Conservation (phyloP, 1,284 basidiomycete species). For the Grifola frondosa region DNA sequence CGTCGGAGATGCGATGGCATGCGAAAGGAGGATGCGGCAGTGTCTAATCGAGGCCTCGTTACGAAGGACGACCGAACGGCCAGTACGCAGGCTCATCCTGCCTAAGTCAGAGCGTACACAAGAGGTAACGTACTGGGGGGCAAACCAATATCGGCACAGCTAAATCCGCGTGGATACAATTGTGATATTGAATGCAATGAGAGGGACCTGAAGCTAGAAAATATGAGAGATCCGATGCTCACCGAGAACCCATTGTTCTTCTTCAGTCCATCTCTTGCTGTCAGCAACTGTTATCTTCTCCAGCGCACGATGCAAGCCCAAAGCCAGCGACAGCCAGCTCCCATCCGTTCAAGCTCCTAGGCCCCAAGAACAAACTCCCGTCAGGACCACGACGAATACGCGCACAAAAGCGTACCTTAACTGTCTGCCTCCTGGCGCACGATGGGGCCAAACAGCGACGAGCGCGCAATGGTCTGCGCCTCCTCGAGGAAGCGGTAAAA, state of each 20-base stretch:
- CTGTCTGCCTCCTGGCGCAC: slow-evolving; percentile 94
- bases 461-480: slow-evolving; percentile 90
- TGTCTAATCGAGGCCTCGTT: slow-evolving; percentile 86
- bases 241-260: slow-evolving; percentile 87
- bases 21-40: slow-evolving; percentile 76
- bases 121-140: too few relatives aligned
- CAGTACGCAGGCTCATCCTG: slow-evolving; percentile 88
- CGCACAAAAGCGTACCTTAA: too few relatives aligned
- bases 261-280: slow-evolving; percentile 64
- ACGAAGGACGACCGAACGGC: slow-evolving; percentile 83
- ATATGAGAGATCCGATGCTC: slow-evolving; percentile 5
- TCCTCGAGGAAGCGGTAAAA: slow-evolving; percentile 92
- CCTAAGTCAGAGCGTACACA: too few relatives aligned
- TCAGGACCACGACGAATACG: too few relatives aligned
- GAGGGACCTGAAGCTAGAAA: too few relatives aligned
- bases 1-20: slow-evolving; percentile 85
- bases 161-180: slow-evolving; percentile 91
- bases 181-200: too few relatives aligned
- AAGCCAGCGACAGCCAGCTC: slow-evolving; percentile 89
- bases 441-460: slow-evolving; percentile 88
- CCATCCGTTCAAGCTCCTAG: slow-evolving; percentile 95
- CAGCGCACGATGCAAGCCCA: slow-evolving; percentile 86
- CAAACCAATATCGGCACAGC: slow-evolving; percentile 93
- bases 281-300: slow-evolving; percentile 84
- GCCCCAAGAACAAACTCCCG: slow-evolving; percentile 87